Evolutionary conservation across 202 grass and related monocot genomes (phyloP), one percentile per base, ranked within the genome.

Genomic region (Panicum hallii): DNA sequence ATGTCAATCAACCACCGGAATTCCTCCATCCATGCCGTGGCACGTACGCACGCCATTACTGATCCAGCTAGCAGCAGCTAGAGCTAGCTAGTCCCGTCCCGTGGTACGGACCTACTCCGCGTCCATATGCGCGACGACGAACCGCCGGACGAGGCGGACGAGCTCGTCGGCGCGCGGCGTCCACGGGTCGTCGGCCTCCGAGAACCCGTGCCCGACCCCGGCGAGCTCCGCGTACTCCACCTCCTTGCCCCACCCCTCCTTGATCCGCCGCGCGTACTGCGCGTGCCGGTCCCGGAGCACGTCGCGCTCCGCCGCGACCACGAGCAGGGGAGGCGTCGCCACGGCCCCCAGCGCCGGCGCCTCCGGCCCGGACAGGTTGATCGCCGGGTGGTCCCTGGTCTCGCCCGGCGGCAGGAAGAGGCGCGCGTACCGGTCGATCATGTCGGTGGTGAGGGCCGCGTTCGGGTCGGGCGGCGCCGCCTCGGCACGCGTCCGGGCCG

Each of bases 261-360:
- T 75, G 75, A 91, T 60, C 80, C 80, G 34, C 60, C 46, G 61
- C 76, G 81, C 75, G 76, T 91, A 87, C 7, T 87, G 23, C 41
- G 15, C 63, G 68, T 80, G 26, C 70, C 84, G 49, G 15, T 91
- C 89, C 5, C 74, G 22, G 22, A 90, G 36, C 14, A 87, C 11
- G 32, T 90, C 85, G n/a, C 45, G 23, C 19, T 63, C 85, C 20
- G 68, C 89, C 13, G 71, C 84, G 13, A 81, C 89, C 0, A 91
- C 89, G 6, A 91, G 74, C 68, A 75, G 1, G 8, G 84, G 79
- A 0, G 56, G 53, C 66, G 84, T 67, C 75, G 71, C 69, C 67
- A 70, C 75, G 7, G 67, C 23, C 22, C 14, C 80, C 0, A 80
- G 81, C n/a, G 5, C 38, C 54, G 79, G 68, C 52, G 89, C 89